Evolutionary conservation across 331 rosid genomes (phyloP), one percentile per base, ranked within the genome.

Genomic region (Rhamnella rubrinervis): DNA sequence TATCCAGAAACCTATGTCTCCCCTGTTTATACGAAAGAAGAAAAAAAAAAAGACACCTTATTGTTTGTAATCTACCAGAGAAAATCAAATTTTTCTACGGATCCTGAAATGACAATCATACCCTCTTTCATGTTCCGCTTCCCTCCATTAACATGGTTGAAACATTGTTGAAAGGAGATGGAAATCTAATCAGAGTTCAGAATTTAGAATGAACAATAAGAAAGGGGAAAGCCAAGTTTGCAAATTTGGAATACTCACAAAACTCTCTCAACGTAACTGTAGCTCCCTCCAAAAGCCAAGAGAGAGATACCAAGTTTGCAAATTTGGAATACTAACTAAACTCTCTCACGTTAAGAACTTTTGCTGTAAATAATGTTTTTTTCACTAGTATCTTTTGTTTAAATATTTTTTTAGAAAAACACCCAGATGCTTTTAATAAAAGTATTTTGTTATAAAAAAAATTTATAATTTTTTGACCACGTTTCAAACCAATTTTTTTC

Each of bases 191-290:
- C 74, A 63, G 61, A 25, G 61, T 40, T 20, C 16, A 57, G 58
- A 44, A 21, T 68, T 55, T 26, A 53, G 69, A 79, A 79, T 41
- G 76, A 59, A 70, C 63, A 31, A 70, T 53, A 69, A 25, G 35
- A 31, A 65, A 63, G 49, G 80, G 80, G 75, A 80, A 71, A 55
- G 63, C 55, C 77, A 65, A 59, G n/a, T 31, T 60, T 66, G 63
- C 68, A 77, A 71, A 60, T 67, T 37, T 52, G 49, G 63, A 68
- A 67, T 75, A 63, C 64, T 61, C 35, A 28, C 38, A 59, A 60
- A 73, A 78, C 75, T 59, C 75, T 60, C 61, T 13, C 35, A 39
- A 38, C 35, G 51, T 16, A 63, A 68, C 78, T 60, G 50, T 58
- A 38, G 17, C 20, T 61, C 28, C 71, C 66, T 66, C 70, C 23